These are phyloP conservation scores for Ascomycota sp. DNA, from an alignment of 2,329 filamentous ascomycete species.

Conservation along the genomic window DNA sequence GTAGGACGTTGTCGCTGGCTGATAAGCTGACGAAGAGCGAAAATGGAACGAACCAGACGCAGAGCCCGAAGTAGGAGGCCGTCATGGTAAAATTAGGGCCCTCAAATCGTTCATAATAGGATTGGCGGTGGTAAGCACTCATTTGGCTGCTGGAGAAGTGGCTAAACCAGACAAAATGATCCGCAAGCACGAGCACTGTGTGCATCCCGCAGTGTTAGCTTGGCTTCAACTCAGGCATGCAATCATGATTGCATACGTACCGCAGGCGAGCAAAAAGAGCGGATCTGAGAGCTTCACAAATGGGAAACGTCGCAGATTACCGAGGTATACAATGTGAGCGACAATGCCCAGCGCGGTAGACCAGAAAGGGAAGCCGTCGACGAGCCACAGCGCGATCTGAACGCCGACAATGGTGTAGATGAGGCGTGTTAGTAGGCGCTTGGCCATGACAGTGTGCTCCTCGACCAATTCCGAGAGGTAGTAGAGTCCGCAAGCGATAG, in stretches of 20 bases:
- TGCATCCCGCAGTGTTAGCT: background rate
- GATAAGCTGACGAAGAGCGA: constrained; percentile 85
- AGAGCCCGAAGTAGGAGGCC: constrained; percentile 86
- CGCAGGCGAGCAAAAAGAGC: constrained; percentile 64
- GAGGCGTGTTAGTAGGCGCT: constrained; percentile 63
- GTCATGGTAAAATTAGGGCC: constrained; percentile 82
- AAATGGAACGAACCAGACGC: constrained; percentile 93
- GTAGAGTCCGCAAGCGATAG: constrained; percentile 94
- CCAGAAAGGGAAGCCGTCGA: constrained; percentile 71
- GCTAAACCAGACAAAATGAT: constrained; percentile 92
- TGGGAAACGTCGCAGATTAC: constrained; percentile 58
- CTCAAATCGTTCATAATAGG: constrained; percentile 40
- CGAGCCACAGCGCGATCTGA: constrained; percentile 52
- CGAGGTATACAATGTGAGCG: constrained; percentile 70
- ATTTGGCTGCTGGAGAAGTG: constrained; percentile 57
- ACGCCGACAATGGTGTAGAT: constrained; percentile 66
- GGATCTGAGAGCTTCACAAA: constrained; percentile 77
- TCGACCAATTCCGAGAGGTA: constrained; percentile 96
- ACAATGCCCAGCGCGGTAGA: constrained; percentile 56
- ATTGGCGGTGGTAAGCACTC: constrained; percentile 34
- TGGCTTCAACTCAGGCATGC: background rate
- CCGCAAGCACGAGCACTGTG: constrained; percentile 57
- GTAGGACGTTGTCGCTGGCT: constrained; percentile 84
- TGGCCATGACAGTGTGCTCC: constrained; percentile 85
- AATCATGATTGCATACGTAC: constrained; percentile 23